Conservation (phyloP, 1,284 basidiomycete genomes). For the Sanghuangporus weigelae region DNA sequence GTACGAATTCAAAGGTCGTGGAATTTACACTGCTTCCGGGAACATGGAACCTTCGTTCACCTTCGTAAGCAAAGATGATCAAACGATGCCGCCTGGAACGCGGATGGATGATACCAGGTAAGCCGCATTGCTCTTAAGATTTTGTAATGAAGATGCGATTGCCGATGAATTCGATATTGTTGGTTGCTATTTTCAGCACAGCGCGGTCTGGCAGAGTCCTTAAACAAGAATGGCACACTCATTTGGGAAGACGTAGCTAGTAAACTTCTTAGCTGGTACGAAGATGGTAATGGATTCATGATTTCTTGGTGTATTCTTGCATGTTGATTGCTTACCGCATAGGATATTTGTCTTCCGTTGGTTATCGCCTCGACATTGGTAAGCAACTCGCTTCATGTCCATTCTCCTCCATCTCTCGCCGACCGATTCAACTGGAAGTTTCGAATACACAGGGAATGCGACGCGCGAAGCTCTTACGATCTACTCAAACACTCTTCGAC, state of each 20-base stretch:
- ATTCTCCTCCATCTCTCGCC: background rate
- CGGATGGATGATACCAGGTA: slow-evolving; percentile 22
- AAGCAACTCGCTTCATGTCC: background rate
- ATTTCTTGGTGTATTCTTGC: background rate
- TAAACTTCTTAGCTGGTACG: slow-evolving; percentile 16
- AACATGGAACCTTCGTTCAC: slow-evolving; percentile 19
- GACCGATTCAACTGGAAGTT: background rate
- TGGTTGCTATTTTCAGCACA: background rate
- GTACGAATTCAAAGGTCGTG: slow-evolving; percentile 20
- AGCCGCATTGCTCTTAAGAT: background rate
- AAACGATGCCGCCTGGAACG: slow-evolving; percentile 17
- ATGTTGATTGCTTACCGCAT: background rate
- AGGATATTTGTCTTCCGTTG: slow-evolving; percentile 22
- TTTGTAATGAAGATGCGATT: background rate
- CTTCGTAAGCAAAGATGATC: slow-evolving; percentile 9
- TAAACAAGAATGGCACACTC: slow-evolving; percentile 14
- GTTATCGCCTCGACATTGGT: slow-evolving; percentile 22
- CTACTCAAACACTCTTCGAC: background rate
- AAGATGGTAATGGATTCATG: slow-evolving; percentile 11
- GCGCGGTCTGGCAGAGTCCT: slow-evolving; percentile 13
- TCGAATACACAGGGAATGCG: background rate
- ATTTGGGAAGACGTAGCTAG: slow-evolving; percentile 20
- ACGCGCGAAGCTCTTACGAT: background rate
- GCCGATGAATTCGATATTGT: background rate
- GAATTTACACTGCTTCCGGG: slow-evolving; percentile 15